Percentiles rank a stretch among this genome's conserved stretches.
These are phyloP conservation scores for Cryptosporidium xiaoi DNA, from an alignment of 169 alveolate species.

Conservation along the genomic window DNA sequence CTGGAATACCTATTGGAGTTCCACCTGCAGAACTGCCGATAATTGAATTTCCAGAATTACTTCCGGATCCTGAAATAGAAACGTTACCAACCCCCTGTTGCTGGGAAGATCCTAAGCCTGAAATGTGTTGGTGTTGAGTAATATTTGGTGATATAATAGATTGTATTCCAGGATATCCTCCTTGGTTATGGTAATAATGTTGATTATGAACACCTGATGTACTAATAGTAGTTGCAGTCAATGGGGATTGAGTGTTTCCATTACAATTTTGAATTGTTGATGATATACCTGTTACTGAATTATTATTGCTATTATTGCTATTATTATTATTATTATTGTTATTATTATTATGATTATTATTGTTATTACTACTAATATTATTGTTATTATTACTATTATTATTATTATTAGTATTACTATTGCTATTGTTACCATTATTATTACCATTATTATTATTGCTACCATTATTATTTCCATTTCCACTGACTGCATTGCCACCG, in stretches of 20 bases:
- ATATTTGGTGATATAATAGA: conserved; percentile 41
- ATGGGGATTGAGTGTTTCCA: conserved; percentile 10
- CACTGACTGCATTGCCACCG: background rate
- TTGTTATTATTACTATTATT: too few species aligned
- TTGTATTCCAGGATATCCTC: conserved; percentile 26
- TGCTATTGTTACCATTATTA: background rate
- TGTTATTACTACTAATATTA: too few species aligned
- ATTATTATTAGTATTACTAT: too few species aligned
- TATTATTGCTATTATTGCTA: background rate
- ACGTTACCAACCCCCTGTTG: background rate
- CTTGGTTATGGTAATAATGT: conserved; percentile 7
- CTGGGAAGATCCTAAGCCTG: background rate
- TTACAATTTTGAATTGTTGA: conserved; percentile 6
- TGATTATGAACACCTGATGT: conserved; percentile 8
- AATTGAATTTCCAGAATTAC: conserved; percentile 6
- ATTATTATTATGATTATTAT: too few species aligned
- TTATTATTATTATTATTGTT: background rate
- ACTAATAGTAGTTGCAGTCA: background rate
- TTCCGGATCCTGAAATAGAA: background rate
- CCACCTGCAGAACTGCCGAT: background rate
- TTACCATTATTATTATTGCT: background rate
- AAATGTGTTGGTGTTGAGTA: background rate
- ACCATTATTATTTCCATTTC: too few species aligned
- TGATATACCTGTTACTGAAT: background rate
- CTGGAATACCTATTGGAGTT: conserved; percentile 35